These are phyloP conservation scores for Fusarium torreyae DNA, from an alignment of 2,329 filamentous ascomycete species.

Conservation along the genomic window DNA sequence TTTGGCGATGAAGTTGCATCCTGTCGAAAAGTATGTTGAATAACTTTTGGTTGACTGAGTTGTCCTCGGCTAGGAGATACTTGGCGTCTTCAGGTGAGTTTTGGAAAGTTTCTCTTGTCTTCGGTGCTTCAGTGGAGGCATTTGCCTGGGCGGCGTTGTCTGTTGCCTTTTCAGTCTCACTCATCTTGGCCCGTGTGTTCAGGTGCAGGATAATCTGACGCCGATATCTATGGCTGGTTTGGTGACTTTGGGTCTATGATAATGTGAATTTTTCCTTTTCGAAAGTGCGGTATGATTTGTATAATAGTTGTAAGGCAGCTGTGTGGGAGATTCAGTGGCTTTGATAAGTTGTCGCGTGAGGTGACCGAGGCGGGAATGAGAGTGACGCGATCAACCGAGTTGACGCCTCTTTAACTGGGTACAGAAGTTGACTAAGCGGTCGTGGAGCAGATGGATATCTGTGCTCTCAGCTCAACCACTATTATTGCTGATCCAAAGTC, in stretches of 20 bases:
- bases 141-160: not conserved
- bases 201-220: not conserved
- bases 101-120: accelerated
- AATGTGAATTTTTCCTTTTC: not conserved
- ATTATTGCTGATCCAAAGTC: not conserved
- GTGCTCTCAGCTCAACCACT: not conserved
- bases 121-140: accelerated
- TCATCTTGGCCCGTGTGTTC: not conserved
- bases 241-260: not conserved
- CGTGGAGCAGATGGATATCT: conserved; percentile 5
- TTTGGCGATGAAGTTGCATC: conserved; percentile 1
- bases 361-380: not conserved
- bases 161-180: not conserved
- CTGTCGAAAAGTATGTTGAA: not conserved
- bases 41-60: not conserved
- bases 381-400: not conserved
- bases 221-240: not conserved
- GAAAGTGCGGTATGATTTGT: not conserved
- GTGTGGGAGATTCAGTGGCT: not conserved
- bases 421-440: conserved; percentile 3
- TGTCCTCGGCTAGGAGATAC: conserved; percentile 22
- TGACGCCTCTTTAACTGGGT: not conserved
- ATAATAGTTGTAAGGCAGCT: not conserved
- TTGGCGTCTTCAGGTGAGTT: not conserved
- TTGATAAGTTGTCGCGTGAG: not conserved